Conservation (phyloP, 2,329 filamentous ascomycete genomes). For the Xylariaceae sp. region DNA sequence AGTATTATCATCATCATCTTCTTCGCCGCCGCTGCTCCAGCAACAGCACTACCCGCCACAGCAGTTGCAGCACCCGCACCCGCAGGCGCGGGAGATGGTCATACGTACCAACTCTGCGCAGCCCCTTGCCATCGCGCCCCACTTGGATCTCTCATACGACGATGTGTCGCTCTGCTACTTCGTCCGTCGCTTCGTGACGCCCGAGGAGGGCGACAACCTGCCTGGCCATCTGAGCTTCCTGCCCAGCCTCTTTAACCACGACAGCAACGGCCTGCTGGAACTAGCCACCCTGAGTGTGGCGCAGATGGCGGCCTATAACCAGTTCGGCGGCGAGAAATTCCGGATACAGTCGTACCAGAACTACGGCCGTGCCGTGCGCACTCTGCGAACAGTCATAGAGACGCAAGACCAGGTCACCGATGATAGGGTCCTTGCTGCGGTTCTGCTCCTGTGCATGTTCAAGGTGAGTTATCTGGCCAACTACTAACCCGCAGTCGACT, state of each 20-base stretch:
- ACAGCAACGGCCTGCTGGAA: conserved; percentile 12
- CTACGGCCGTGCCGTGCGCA: conserved; percentile 12
- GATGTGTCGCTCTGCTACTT: conserved; percentile 16
- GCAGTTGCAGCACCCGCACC: neutral
- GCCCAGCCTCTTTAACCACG: conserved; percentile 12
- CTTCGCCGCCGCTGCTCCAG: conserved; percentile 1
- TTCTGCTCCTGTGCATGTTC: conserved; percentile 16
- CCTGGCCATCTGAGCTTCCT: conserved; percentile 16
- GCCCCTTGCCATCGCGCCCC: conserved; percentile 5
- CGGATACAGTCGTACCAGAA: conserved; percentile 15
- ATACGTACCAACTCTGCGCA: neutral
- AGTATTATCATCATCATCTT: no score
- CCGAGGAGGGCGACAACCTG: conserved; percentile 12
- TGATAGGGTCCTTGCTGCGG: conserved; percentile 13
- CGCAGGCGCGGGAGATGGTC: neutral
- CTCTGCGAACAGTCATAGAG: conserved; percentile 10
- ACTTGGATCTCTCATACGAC: conserved; percentile 10
- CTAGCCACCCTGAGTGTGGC: conserved; percentile 15
- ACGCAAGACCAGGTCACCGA: conserved; percentile 11
- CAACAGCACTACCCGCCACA: neutral
- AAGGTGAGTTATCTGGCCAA: conserved; percentile 6
- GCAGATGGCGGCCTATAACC: conserved; percentile 17
- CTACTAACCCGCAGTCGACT: neutral
- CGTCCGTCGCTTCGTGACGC: conserved; percentile 15
- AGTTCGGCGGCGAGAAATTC: conserved; percentile 14